Evolutionary conservation across 805 yeast species (phyloP).

Genomic region (Wickerhamiella cacticola): DNA sequence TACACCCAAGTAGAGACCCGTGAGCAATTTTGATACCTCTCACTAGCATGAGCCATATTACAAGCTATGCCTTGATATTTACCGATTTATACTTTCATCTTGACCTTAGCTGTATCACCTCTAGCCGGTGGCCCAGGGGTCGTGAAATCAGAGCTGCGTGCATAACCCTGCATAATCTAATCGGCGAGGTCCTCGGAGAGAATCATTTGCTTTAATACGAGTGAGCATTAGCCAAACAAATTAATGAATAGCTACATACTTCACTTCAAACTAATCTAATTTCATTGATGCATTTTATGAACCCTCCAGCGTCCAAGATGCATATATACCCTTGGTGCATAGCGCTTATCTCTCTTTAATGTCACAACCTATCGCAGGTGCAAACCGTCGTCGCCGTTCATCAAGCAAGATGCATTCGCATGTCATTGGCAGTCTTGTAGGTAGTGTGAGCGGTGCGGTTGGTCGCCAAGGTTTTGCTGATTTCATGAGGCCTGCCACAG

Average conservation of each 20-base stretch:
- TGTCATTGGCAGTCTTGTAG: constrained; percentile 9
- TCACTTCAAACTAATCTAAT: too few species aligned
- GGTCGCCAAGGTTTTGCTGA: constrained; percentile 24
- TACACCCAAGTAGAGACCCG: too few species aligned
- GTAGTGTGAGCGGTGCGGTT: constrained; percentile 21
- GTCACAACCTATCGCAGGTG: constrained; percentile 2
- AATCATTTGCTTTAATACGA: not conserved
- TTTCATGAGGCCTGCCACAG: constrained; percentile 12
- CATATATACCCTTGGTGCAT: not conserved
- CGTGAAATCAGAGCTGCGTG: not conserved
- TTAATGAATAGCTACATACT: not conserved
- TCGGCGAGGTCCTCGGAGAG: not conserved
- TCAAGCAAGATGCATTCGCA: not conserved
- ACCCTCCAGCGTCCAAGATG: not conserved
- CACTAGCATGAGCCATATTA: too few species aligned
- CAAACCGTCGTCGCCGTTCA: constrained; percentile 1
- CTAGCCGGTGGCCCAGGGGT: too few species aligned
- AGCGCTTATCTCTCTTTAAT: not conserved
- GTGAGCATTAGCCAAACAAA: not conserved
- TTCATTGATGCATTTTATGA: too few species aligned
- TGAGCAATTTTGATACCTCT: too few species aligned
- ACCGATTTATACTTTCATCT: too few species aligned
- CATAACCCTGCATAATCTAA: not conserved
- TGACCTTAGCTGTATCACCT: too few species aligned
- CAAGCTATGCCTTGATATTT: too few species aligned